Evolutionary conservation across 208 protist genomes (phyloP).

Genomic region (Wallacemonas sp.): DNA sequence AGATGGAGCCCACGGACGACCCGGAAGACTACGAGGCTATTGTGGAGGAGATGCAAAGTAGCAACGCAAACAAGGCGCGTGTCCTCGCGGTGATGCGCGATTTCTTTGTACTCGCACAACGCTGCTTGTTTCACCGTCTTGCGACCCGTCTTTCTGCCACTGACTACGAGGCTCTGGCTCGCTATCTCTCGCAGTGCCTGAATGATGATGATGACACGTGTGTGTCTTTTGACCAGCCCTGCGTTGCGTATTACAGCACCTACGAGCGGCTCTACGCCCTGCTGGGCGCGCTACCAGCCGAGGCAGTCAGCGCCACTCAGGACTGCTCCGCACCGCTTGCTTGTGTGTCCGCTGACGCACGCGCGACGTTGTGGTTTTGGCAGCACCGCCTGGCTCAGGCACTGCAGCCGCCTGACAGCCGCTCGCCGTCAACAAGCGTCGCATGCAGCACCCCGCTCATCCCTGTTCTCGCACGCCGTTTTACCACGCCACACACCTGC

Average conservation of each 20-base stretch:
- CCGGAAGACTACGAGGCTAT: constrained; percentile 64
- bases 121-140: neutral
- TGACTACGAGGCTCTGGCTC: constrained; percentile 43
- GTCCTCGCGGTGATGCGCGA: constrained; percentile 21
- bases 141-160: constrained; percentile 16
- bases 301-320: neutral
- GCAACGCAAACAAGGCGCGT: constrained; percentile 33
- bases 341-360: neutral
- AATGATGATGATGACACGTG: constrained; percentile 54
- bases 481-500: neutral
- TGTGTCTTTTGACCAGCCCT: constrained; percentile 27
- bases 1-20: constrained; percentile 66
- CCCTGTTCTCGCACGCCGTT: constrained; percentile 25
- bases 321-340: neutral
- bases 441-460: constrained; percentile 34
- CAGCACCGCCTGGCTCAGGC: neutral
- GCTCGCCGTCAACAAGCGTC: too few relatives aligned
- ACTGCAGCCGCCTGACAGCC: neutral
- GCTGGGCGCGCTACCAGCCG: constrained; percentile 21
- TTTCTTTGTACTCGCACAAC: constrained; percentile 28
- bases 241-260: constrained; percentile 55
- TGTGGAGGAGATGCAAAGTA: constrained; percentile 14
- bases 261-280: constrained; percentile 65
- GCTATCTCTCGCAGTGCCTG: constrained; percentile 27
- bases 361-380: neutral